Conservation (phyloP, 2,329 filamentous ascomycete genomes). For the Cladophialophora immunda region DNA sequence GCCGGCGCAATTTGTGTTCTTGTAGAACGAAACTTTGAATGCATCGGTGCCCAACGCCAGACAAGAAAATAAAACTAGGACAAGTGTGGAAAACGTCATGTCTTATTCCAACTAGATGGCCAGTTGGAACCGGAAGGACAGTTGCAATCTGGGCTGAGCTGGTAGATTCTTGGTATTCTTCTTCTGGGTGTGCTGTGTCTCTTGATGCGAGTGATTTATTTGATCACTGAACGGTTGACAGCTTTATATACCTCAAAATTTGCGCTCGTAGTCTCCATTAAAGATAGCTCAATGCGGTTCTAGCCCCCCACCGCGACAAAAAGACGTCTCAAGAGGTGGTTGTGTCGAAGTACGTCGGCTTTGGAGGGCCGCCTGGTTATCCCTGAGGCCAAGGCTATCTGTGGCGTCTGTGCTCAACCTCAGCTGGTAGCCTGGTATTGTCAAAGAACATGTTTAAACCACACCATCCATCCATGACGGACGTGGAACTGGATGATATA, state of each 20-base stretch:
- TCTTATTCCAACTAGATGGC: background rate
- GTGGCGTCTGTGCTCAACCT: no score
- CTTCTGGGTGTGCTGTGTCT: background rate
- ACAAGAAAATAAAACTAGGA: background rate
- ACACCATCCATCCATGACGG: no score
- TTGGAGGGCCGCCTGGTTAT: background rate
- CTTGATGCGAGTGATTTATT: background rate
- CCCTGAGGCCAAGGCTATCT: background rate
- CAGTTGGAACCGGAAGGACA: background rate
- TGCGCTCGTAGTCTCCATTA: background rate
- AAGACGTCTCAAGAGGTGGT: slow-evolving; percentile 3
- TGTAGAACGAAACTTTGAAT: slow-evolving; percentile 14
- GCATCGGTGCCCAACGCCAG: no score
- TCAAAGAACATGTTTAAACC: background rate
- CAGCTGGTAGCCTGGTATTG: background rate
- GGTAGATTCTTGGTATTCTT: slow-evolving; percentile 1
- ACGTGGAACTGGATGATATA: no score
- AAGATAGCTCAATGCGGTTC: background rate
- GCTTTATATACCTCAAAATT: slow-evolving; percentile 1
- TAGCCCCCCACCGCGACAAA: background rate
- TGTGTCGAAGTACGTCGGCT: slow-evolving; percentile 6
- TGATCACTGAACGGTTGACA: background rate
- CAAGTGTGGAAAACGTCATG: slow-evolving; percentile 4
- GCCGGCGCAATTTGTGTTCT: slow-evolving; percentile 12
- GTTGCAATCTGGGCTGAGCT: background rate